phyloP scores from a whole-genome alignment of 2,329 filamentous ascomycete genomes.

The Verticillium klebahnii region DNA sequence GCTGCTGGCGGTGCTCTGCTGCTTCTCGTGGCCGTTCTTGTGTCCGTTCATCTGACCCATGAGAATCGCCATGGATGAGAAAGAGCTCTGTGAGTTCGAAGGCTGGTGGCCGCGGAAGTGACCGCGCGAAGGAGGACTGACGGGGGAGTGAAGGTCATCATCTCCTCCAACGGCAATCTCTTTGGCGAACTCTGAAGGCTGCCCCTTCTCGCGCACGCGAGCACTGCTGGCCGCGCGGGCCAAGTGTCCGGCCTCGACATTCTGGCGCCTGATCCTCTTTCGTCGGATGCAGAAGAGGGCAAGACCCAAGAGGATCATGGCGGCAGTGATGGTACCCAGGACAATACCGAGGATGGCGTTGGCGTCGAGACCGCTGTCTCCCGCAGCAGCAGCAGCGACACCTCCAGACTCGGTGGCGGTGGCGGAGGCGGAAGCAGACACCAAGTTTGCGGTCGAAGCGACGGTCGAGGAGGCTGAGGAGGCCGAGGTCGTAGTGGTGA shows the following conservation, averaged over 20 bases:
- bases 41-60: slow-evolving; percentile 43
- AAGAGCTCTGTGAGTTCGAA: slow-evolving; percentile 51
- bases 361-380: slow-evolving; percentile 20
- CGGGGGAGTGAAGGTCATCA: neutral
- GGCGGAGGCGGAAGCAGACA: slow-evolving; percentile 20
- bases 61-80: slow-evolving; percentile 60
- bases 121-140: slow-evolving; percentile 5
- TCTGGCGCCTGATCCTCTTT: slow-evolving; percentile 43
- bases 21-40: slow-evolving; percentile 46
- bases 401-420: slow-evolving; percentile 24
- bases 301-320: slow-evolving; percentile 65
- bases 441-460: slow-evolving; percentile 12
- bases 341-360: slow-evolving; percentile 72
- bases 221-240: slow-evolving; percentile 24
- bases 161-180: slow-evolving; percentile 13
- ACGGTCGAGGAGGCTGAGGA: slow-evolving; percentile 11
- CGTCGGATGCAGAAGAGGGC: slow-evolving; percentile 66
- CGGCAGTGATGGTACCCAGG: slow-evolving; percentile 73
- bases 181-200: slow-evolving; percentile 2
- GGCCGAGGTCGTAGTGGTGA: slow-evolving; percentile 2
- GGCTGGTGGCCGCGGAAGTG: slow-evolving; percentile 48
- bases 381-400: slow-evolving; percentile 17
- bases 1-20: slow-evolving; percentile 44
- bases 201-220: slow-evolving; percentile 21
- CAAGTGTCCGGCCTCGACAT: neutral